These are phyloP conservation scores for Alternaria sp. DNA, from an alignment of 2,329 filamentous ascomycete species.

Conservation along the genomic window DNA sequence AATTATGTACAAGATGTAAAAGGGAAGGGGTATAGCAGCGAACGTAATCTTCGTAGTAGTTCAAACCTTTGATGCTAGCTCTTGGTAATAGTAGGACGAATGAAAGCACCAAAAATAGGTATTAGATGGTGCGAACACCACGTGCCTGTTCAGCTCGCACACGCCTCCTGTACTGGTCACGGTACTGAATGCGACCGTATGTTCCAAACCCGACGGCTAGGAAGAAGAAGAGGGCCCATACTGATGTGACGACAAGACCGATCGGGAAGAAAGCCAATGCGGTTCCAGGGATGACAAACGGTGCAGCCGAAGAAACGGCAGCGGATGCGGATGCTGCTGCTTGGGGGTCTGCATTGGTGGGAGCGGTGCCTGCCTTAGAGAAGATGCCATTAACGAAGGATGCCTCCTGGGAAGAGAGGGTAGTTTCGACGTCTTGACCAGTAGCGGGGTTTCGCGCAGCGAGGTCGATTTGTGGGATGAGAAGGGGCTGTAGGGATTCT, in stretches of 20 bases:
- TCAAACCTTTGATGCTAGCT: slow-evolving; percentile 8
- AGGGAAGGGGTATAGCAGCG: slow-evolving; percentile 27
- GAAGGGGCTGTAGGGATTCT: slow-evolving; percentile 67
- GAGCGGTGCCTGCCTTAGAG: slow-evolving; percentile 61
- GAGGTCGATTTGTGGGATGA: slow-evolving; percentile 75
- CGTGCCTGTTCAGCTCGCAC: slow-evolving; percentile 53
- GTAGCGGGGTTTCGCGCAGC: slow-evolving; percentile 60
- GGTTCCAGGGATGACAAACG: slow-evolving; percentile 75
- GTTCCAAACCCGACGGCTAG: slow-evolving; percentile 69
- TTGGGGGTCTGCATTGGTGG: slow-evolving; percentile 59
- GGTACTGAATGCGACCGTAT: slow-evolving; percentile 71
- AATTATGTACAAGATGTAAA: slow-evolving; percentile 35
- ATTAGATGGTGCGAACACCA: slow-evolving; percentile 49
- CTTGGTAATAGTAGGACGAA: neutral
- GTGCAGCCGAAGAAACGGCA: slow-evolving; percentile 52
- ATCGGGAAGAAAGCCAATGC: slow-evolving; percentile 74
- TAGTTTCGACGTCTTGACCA: slow-evolving; percentile 66
- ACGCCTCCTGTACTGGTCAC: slow-evolving; percentile 68
- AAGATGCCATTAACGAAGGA: slow-evolving; percentile 77
- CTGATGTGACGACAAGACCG: slow-evolving; percentile 71
- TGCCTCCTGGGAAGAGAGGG: slow-evolving; percentile 74
- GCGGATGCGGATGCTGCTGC: slow-evolving; percentile 50
- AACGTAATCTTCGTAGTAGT: slow-evolving; percentile 26
- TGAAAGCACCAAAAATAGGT: neutral
- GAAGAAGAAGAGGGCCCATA: slow-evolving; percentile 68